Evolutionary conservation across 2,329 filamentous ascomycete genomes (phyloP), one percentile per base, ranked within the genome.

Genomic region (Trichophyton mentagrophytes): DNA sequence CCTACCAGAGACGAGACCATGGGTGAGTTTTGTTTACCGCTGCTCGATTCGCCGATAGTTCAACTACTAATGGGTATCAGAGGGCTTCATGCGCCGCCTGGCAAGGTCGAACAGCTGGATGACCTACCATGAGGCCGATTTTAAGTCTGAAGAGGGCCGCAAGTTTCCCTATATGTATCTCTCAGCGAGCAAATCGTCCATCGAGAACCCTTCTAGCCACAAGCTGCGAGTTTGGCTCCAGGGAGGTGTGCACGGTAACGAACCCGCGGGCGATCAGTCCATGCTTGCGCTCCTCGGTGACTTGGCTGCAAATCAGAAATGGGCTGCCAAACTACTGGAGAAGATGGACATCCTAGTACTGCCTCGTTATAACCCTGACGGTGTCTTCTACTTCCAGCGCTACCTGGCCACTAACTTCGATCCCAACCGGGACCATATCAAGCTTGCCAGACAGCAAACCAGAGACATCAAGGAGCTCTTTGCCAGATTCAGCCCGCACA

Each of bases 371-470:
- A 60, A 60, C 27, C 59, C 59, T 17, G 59, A 60, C 6, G 59
- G 59, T 20, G 59, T 60, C 40, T 60, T 60, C 22, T 60, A 60
- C 17, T 60, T 60, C 47, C 59, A 60, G 47, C 59, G 59, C 36
- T 60, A 60, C 59, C 59, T 60, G 15, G 59, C 59, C 15, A 60
- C 59, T 33, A 60, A 60, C 47, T 60, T 55, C 30, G 59, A 60
- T 42, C 59, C 59, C 13, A 60, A 60, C 36, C 59, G 59, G 8
- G 59, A 60, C 33, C 59, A 60, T 30, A 8, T 60, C 30, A 60
- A 60, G 42, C 40, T 60, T 15, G 59, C 59, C 17, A 17, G 59
- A 13, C 59, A 44, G 13, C 59, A 60, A 36, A 60, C 59, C 17
- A 55, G 59, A 42, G 59, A 60, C 42, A 53, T 60, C 47, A 60